A percentile compares a stretch with the other conserved stretches of the same genome.
phyloP scores from a whole-genome alignment of 2,329 filamentous ascomycete species.

The Rhynchosporium graminicola region DNA sequence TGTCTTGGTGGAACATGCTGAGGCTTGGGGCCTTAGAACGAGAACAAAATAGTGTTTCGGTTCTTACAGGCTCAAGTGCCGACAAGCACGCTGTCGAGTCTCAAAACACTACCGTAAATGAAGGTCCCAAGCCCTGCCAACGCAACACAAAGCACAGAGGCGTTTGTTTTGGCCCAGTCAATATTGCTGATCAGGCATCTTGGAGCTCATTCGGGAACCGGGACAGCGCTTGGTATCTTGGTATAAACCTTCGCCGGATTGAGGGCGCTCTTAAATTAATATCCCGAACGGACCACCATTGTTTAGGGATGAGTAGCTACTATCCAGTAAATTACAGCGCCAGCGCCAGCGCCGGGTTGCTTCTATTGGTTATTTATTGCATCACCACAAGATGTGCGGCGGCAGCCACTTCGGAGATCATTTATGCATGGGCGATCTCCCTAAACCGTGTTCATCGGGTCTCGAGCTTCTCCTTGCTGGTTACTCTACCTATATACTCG shows the following conservation, averaged over 20 bases:
- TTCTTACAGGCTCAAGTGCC: neutral
- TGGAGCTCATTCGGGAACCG: no score
- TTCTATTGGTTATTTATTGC: neutral
- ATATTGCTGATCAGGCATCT: neutral
- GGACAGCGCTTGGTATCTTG: neutral
- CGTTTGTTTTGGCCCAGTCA: neutral
- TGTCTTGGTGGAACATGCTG: neutral
- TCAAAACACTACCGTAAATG: neutral
- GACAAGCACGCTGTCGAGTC: neutral
- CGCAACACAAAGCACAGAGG: neutral
- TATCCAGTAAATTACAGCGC: neutral
- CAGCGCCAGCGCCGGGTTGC: neutral
- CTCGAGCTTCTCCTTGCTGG: neutral
- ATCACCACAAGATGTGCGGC: neutral
- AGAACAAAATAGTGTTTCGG: conserved; percentile 14
- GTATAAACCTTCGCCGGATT: neutral
- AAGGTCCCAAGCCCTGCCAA: neutral
- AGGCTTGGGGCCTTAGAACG: neutral
- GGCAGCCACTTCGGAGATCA: conserved; percentile 8
- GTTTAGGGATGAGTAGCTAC: neutral
- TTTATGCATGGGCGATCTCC: conserved; percentile 13
- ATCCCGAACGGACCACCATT: neutral
- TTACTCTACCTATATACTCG: no score
- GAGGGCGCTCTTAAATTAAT: neutral
- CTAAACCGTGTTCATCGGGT: neutral